These are phyloP conservation scores for Eimeria maxima DNA, from an alignment of 169 alveolate species.

Conservation along the genomic window DNA sequence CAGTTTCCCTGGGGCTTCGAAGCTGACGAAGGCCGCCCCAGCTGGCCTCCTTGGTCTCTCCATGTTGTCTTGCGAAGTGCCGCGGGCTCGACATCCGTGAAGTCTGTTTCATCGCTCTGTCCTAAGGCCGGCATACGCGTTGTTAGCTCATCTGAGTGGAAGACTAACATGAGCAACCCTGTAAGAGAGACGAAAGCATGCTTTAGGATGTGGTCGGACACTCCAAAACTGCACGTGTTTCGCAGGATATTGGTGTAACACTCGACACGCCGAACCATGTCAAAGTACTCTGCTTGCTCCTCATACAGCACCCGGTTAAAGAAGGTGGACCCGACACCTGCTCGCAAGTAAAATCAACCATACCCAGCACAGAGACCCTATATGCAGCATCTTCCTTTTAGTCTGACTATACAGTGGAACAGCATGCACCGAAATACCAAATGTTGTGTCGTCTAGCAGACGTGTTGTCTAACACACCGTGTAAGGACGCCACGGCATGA, in stretches of 20 bases:
- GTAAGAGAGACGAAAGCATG: slow-evolving; percentile 87
- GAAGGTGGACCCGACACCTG: slow-evolving; percentile 92
- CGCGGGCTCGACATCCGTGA: slow-evolving; percentile 71
- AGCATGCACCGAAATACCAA: not conserved
- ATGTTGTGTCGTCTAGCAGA: not conserved
- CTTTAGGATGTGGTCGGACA: slow-evolving; percentile 87
- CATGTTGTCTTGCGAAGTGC: slow-evolving; percentile 67
- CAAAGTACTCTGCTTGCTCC: slow-evolving; percentile 94
- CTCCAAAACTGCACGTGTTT: slow-evolving; percentile 93
- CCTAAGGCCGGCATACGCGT: slow-evolving; percentile 81
- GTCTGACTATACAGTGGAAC: not conserved
- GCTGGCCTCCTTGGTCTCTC: slow-evolving; percentile 47
- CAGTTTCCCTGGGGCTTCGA: slow-evolving; percentile 49
- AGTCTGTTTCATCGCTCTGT: slow-evolving; percentile 66
- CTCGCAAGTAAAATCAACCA: slow-evolving; percentile 84
- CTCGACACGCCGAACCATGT: slow-evolving; percentile 94
- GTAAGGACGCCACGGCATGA: not conserved
- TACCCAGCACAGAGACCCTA: too few species aligned
- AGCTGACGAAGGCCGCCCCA: slow-evolving; percentile 42
- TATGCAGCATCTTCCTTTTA: not conserved
- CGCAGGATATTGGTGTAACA: slow-evolving; percentile 90
- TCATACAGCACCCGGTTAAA: slow-evolving; percentile 92
- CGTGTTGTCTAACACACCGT: not conserved
- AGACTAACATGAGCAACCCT: slow-evolving; percentile 81
- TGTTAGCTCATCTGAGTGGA: slow-evolving; percentile 81